These are phyloP conservation scores for Cladosporium halotolerans DNA, from an alignment of 2,329 filamentous ascomycete genomes.

Conservation along the genomic window DNA sequence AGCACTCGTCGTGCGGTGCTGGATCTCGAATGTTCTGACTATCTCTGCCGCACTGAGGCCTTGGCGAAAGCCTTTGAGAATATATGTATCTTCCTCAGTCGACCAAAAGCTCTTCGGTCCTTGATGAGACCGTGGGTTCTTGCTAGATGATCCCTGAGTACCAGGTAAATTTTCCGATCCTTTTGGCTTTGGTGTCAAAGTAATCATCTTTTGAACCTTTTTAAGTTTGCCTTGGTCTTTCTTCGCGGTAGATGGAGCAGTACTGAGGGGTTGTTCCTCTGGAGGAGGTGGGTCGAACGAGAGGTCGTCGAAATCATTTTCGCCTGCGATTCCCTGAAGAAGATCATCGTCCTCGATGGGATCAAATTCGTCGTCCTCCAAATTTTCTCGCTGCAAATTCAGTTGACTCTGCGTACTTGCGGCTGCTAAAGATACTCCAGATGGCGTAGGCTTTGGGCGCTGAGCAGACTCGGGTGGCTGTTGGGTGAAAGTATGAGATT, in stretches of 20 bases:
- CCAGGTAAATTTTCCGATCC: neutral
- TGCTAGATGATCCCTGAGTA: neutral
- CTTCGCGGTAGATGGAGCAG: neutral
- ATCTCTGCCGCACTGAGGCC: neutral
- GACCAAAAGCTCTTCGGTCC: neutral
- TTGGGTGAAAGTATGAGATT: neutral
- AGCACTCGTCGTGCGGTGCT: slow-evolving; percentile 6
- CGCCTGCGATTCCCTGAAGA: neutral
- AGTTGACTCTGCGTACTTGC: neutral
- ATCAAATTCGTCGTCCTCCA: neutral
- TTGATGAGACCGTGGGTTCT: slow-evolving; percentile 2
- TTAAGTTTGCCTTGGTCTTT: neutral
- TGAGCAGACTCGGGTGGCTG: slow-evolving; percentile 11
- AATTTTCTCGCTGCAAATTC: too few species aligned
- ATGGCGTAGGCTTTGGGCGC: slow-evolving; percentile 4
- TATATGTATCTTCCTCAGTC: neutral
- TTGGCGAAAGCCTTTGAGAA: neutral
- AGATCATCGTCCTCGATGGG: slow-evolving; percentile 11
- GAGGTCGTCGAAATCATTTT: neutral
- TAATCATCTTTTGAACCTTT: neutral
- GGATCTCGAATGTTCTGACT: neutral
- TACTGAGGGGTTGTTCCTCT: neutral
- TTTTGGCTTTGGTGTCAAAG: neutral
- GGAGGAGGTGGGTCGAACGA: neutral
- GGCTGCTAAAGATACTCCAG: neutral